Evolutionary conservation across 1,139 yeast genomes (phyloP), one percentile per base, ranked within the genome.

Genomic region (Taiozyma onychis): DNA sequence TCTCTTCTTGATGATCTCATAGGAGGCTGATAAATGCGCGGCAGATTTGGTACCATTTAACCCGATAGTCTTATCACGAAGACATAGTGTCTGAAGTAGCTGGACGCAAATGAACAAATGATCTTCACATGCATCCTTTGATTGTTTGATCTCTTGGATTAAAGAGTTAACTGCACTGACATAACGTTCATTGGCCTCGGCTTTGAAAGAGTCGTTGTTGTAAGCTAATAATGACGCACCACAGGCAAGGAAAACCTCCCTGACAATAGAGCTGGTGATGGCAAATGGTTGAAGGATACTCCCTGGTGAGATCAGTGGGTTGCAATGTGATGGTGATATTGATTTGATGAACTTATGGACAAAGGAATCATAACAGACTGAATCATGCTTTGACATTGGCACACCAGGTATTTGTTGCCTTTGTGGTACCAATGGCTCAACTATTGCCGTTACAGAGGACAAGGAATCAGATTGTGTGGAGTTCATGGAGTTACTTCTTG

Each of bases 161-260:
- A 61, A 39, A 28, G 55, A 30, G 8, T 54, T 52, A 5, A 66
- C 58, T 5, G 60, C 59, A 11, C 54, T 54, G 18, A 61, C 57
- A 47, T 66, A 66, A 49, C 66, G 59, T 7, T 50, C 49, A 44
- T 59, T 59, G 1, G 69, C 67, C 28, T 60, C 51, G 5, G 44
- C 41, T 7, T 51, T 47, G 37, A 47, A 60, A 27, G 48, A 45
- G 42, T 58, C 61, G 13, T 57, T 54, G 6, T 51, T 35, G 44
- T 53, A 64, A 2, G 65, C 62, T 22, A 65, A 44, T 16, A 58
- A 55, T 0, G 68, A 59, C 1, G 70, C 67, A 21, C 70, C 70
- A 54, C 69, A 66, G 2, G 66, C 65, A 13, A 66, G 50, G 47
- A 60, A 64, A 26, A 64, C 57, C 39, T 64, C 65, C 6, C 64